phyloP scores from a whole-genome alignment of 2,329 filamentous ascomycete genomes.

The Lecanoromycetidae sp. region DNA sequence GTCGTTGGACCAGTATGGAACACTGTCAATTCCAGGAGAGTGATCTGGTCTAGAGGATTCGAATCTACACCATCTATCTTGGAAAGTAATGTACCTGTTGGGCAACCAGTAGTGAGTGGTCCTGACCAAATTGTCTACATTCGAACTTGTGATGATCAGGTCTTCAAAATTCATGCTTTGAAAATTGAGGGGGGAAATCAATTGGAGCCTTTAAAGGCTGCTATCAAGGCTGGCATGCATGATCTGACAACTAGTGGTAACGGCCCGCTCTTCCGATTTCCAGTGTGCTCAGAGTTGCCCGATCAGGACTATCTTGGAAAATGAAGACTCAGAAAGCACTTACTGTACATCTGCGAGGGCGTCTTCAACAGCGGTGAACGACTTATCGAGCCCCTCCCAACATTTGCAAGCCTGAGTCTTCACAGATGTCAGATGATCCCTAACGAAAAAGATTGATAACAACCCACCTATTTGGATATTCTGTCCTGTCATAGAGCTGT shows the following conservation, averaged over 20 bases:
- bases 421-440: not conserved
- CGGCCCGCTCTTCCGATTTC: not conserved
- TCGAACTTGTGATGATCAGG: constrained; percentile 13
- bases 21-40: constrained; percentile 1
- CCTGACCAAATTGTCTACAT: constrained; percentile 8
- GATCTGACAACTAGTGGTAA: not conserved
- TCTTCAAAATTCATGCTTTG: constrained; percentile 7
- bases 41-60: constrained; percentile 18
- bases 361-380: no score
- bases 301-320: not conserved
- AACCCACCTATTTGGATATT: constrained; percentile 31
- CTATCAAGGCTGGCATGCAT: constrained; percentile 8
- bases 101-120: constrained; percentile 10
- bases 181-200: constrained; percentile 15
- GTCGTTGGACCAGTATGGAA: constrained; percentile 59
- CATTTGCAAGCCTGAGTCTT: constrained; percentile 15
- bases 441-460: no score
- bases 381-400: constrained; percentile 17
- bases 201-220: constrained; percentile 5
- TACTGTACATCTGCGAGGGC: no score
- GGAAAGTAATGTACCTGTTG: not conserved
- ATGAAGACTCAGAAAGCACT: not conserved
- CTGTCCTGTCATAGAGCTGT: constrained; percentile 36
- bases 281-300: not conserved
- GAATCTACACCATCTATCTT: not conserved